Conservation (phyloP, 805 yeast species). For the Monosporozyma servazzii region DNA sequence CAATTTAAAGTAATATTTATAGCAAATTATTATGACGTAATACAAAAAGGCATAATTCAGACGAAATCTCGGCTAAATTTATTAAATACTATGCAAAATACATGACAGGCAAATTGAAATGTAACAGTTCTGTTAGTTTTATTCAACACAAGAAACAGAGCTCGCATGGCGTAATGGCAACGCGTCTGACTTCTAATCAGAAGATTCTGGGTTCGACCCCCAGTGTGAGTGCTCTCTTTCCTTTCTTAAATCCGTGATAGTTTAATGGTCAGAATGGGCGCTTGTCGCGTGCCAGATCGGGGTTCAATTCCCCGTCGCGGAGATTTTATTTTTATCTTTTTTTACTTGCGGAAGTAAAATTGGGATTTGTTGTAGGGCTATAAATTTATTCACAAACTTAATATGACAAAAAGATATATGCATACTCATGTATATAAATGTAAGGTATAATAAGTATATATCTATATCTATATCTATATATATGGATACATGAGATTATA, state of each 20-base stretch:
- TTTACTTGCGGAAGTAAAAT: neutral
- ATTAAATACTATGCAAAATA: neutral
- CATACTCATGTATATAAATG: too few species aligned
- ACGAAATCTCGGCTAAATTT: too few species aligned
- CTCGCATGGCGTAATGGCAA: conserved; percentile 50
- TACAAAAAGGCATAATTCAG: too few species aligned
- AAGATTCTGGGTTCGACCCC: conserved; percentile 51
- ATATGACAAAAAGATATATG: neutral
- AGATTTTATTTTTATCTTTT: neutral
- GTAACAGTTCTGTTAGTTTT: too few species aligned
- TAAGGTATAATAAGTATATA: too few species aligned
- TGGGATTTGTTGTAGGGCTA: neutral
- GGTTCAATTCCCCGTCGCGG: conserved; percentile 7
- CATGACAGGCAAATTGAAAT: too few species aligned
- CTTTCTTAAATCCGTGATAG: conserved; percentile 3
- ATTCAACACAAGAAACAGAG: conserved; percentile 16
- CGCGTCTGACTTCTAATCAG: conserved; percentile 51
- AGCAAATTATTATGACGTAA: too few species aligned
- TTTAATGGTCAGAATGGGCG: conserved; percentile 6
- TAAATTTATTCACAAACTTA: neutral
- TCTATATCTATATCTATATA: too few species aligned
- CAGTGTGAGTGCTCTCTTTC: conserved; percentile 37
- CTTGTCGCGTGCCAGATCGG: conserved; percentile 7
- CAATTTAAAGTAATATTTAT: too few species aligned
- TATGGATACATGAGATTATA: too few species aligned